Evolutionary conservation across 371 early-diverging fungal genomes (phyloP).

Genomic region (Syncephalastrum monosporum): DNA sequence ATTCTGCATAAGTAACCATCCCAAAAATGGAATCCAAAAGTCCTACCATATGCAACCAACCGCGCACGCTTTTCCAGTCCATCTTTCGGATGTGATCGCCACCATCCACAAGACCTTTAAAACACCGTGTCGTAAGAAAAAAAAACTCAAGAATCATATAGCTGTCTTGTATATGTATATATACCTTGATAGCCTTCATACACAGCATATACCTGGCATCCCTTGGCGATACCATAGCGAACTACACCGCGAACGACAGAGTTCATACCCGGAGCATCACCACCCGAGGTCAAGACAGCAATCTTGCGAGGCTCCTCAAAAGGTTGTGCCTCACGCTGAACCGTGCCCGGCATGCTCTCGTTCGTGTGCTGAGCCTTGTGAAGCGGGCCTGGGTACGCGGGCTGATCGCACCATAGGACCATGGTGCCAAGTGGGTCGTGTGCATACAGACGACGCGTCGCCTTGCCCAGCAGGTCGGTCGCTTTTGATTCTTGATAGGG

Average conservation of each 20-base stretch:
- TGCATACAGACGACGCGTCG: slow-evolving; percentile 42
- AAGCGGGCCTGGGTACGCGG: slow-evolving; percentile 35
- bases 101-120: slow-evolving; percentile 85
- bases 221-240: slow-evolving; percentile 82
- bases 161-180: background rate
- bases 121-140: background rate
- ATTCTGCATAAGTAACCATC: background rate
- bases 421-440: slow-evolving; percentile 80
- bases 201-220: slow-evolving; percentile 87
- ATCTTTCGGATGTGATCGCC: slow-evolving; percentile 87
- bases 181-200: slow-evolving; percentile 97
- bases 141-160: slow-evolving; percentile 1
- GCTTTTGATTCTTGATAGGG: slow-evolving; percentile 28
- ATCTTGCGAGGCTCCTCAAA: slow-evolving; percentile 46
- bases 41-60: slow-evolving; percentile 73
- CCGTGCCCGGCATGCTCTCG: slow-evolving; percentile 1
- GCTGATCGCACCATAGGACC: slow-evolving; percentile 62
- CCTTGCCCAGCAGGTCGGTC: slow-evolving; percentile 14
- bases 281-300: slow-evolving; percentile 97
- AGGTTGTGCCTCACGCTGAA: background rate
- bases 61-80: slow-evolving; percentile 90
- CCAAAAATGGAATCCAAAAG: slow-evolving; percentile 63
- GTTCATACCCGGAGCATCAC: slow-evolving; percentile 99
- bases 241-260: slow-evolving; percentile 94
- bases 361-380: background rate